Conservation (phyloP, 345 rosid species). For the Salix caprea region DNA sequence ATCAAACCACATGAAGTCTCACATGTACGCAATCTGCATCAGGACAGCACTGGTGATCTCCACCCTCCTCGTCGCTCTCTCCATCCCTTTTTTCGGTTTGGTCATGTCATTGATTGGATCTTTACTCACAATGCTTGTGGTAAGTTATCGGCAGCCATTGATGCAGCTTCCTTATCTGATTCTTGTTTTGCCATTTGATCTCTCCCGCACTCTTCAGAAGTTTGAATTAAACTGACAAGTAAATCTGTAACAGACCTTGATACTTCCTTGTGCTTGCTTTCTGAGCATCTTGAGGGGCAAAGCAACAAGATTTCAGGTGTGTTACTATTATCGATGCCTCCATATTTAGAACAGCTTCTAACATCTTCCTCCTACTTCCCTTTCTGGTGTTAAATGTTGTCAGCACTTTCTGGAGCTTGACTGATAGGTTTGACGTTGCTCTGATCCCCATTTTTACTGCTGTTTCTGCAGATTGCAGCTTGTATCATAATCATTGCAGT, state of each 20-base stretch:
- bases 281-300: slow-evolving; percentile 68
- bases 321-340: not conserved
- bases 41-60: slow-evolving; percentile 73
- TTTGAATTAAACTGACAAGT: not conserved
- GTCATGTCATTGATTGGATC: slow-evolving; percentile 90
- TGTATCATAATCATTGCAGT: slow-evolving; percentile 61
- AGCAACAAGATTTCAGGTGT: slow-evolving; percentile 57
- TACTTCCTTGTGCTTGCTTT: slow-evolving; percentile 88
- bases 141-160: slow-evolving; percentile 31
- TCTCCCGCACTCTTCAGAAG: not conserved
- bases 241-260: slow-evolving; percentile 55
- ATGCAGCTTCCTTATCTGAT: not conserved
- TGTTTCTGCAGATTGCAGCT: slow-evolving; percentile 35
- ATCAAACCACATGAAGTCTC: slow-evolving; percentile 49
- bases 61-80: slow-evolving; percentile 73
- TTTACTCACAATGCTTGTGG: slow-evolving; percentile 87
- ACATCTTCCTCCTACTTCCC: not conserved
- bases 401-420: not conserved
- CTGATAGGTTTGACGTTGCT: not conserved
- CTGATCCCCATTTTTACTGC: not conserved
- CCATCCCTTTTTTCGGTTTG: slow-evolving; percentile 82
- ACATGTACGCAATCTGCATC: slow-evolving; percentile 54
- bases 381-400: not conserved
- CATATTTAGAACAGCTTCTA: not conserved
- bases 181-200: not conserved